Base-by-base conservation (phyloP, 768 basidiomycete species). In the Leucosporidium scottii region DNA sequence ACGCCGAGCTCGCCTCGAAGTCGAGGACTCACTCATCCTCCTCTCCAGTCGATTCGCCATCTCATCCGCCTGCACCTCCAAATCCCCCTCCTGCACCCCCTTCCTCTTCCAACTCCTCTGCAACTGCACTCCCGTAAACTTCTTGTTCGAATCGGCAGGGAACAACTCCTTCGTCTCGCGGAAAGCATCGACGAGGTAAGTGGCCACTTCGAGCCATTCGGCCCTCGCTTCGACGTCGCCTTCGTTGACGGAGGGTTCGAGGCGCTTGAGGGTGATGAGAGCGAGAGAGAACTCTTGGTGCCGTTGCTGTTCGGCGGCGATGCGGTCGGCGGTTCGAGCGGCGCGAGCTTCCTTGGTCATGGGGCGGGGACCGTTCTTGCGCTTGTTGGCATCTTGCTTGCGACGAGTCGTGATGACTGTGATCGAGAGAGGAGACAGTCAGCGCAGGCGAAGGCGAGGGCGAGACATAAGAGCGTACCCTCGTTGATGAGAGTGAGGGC, bases 121-220 rank as follows among this genome's bases (percentile, higher is more conserved):
- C 31, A 67, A 25, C 39, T 44, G 39, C 34, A 75, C 60, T 3
- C 75, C 75, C 44, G 54, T 64, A 53, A 73, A 75, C 56, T 73
- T 71, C 44, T 59, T 66, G 39, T 66, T 68, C 62, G 74, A 80
- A 34, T 86, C 86, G 3, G 87, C 85, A 73, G 87, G 82, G 76
- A 94, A 99, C 70, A 97, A 76, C 68, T 86, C 84, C 68, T 87
- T 83, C 1, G 93, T 93, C 79, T 92, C 87, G 61, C 94, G 81
- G 79, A 93, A 97, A 77, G 85, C 86, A 68, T 96, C 93, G 5
- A 96, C 83, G 56, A 99, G 81, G 73, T 85, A 87, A 75, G 91
- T 90, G 0, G 91, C 91, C 73, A 91, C 86, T 34, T 87, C 75
- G 71, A 94, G 79, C 89, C 93, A 97, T 73, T 87, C 84, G 60